Evolutionary conservation across 306 rosid species (phyloP), one percentile per base, ranked within the genome.

Genomic region (Cyclanthera cordifolia): DNA sequence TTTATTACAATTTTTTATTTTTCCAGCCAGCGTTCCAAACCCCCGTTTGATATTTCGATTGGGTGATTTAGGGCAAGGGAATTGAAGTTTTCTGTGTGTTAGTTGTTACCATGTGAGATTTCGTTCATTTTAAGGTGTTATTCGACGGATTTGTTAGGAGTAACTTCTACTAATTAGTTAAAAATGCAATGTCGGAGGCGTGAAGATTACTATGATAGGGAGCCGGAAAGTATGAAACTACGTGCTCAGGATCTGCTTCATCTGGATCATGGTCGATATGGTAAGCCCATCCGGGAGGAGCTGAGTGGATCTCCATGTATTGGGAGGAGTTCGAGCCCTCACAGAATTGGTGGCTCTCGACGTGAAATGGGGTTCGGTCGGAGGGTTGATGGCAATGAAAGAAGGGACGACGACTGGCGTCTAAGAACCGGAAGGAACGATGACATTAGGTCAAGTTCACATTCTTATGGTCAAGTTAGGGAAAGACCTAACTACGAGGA

Each of bases 241-340:
- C 86, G 78, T n/a, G 56, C 73, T 50, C 76, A 77, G 49, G 74
- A 77, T 53, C 84, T 84, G 2, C 64, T 59, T 2, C 83, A 83
- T 57, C 48, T 67, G 41, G 85, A 65, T 75, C 45, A 71, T 19
- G 82, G 79, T 32, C 53, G 80, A 6, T 63, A 74, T 32, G 39
- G 72, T 59, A 78, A 76, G 37, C 55, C 53, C 14, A 77, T 73
- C 4, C 69, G 54, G 5, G 83, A 89, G 54, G 80, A 76, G 34
- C 56, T 48, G 46, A 86, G 76, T 51, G 83, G 54, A 51, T 43
- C 83, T 48, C 68, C 80, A 2, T 74, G 63, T 14, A 72, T 41
- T 69, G 69, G 76, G 75, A 82, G 87, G 82, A 87, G 83, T 43
- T 69, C 67, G 77, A 93, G 87, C 73, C 91, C 94, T 51, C 72